phyloP scores from a whole-genome alignment of 441 rosid species.

The Rhodomyrtus psidioides region DNA sequence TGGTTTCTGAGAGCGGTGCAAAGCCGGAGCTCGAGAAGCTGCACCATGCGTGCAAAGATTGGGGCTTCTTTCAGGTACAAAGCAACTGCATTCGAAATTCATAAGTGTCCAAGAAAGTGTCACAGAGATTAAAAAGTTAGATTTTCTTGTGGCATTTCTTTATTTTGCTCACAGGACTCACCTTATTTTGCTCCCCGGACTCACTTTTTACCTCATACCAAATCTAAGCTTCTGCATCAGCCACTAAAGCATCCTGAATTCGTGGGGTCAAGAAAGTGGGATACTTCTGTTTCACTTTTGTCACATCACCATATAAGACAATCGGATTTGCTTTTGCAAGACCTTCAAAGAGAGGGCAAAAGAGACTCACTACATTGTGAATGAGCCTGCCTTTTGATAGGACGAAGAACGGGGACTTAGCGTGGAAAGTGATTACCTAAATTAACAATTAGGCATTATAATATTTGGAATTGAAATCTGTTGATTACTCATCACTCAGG shows the following conservation, averaged over 20 bases:
- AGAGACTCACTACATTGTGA: too few species aligned
- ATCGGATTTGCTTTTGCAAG: neutral
- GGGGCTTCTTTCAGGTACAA: slow-evolving; percentile 9
- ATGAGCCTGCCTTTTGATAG: too few species aligned
- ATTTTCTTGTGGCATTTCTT: neutral
- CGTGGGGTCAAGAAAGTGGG: neutral
- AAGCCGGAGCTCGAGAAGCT: neutral
- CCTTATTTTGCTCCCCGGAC: neutral
- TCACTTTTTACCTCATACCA: neutral
- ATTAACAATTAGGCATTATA: neutral
- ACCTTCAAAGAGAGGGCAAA: neutral
- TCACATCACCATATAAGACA: neutral
- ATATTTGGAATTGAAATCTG: neutral
- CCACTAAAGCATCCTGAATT: neutral
- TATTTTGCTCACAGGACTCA: too few species aligned
- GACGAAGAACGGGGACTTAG: too few species aligned
- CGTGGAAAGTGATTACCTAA: too few species aligned
- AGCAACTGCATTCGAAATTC: neutral
- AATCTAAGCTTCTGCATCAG: neutral
- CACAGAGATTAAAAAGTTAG: neutral
- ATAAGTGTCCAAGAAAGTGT: neutral
- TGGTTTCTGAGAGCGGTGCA: neutral
- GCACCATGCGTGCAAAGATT: slow-evolving; percentile 7
- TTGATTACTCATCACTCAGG: neutral
- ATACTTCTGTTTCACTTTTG: neutral